Conservation (phyloP, 1,284 basidiomycete genomes). For the Apiotrichum akiyoshidainum region DNA sequence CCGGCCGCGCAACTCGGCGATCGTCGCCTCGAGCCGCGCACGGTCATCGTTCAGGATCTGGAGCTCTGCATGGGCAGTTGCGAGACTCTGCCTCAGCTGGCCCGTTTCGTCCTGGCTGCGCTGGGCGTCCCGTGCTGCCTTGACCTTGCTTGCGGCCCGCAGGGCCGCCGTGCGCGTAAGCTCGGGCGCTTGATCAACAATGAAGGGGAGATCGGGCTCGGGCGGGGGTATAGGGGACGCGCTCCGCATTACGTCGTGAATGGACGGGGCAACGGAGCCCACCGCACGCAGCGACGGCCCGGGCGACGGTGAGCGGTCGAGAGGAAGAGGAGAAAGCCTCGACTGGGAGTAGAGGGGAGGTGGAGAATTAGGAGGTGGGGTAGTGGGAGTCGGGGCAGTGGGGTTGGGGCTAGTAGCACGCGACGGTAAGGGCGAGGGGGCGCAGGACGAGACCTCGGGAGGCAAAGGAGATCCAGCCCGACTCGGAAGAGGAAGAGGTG, state of each 20-base stretch:
- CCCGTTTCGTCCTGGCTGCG: neutral
- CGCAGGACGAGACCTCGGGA: no score
- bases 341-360: no score
- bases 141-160: neutral
- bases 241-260: neutral
- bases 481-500: no score
- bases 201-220: neutral
- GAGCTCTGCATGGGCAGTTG: neutral
- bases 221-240: neutral
- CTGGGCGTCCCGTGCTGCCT: neutral
- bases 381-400: no score
- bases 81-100: neutral
- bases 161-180: neutral
- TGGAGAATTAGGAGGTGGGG: no score
- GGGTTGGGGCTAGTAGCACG: neutral
- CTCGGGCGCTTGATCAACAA: neutral
- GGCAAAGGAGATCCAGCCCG: no score
- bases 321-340: no score
- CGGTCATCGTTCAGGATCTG: neutral
- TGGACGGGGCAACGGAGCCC: no score
- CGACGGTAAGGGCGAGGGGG: no score
- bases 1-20: slow-evolving; percentile 2
- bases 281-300: no score
- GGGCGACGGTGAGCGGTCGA: no score
- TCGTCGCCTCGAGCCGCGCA: neutral